Conservation (phyloP, 352 stramenopile genomes). For the Plasmopara viticola region DNA sequence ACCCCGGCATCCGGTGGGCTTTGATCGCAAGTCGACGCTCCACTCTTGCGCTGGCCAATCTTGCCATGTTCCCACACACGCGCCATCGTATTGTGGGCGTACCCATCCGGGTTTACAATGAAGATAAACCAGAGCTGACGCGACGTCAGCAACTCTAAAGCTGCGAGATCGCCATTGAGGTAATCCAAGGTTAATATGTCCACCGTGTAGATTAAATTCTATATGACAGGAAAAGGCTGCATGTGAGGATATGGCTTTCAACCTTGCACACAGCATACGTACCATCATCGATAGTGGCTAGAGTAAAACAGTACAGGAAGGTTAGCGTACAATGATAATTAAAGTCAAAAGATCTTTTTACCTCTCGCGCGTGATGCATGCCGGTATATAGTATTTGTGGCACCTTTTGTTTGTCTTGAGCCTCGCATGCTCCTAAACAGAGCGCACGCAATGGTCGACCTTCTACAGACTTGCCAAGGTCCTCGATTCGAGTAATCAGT, state of each 20-base stretch:
- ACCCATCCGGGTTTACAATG: constrained; percentile 80
- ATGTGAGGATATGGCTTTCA: background rate
- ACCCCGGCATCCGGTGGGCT: constrained; percentile 44
- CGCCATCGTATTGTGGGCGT: constrained; percentile 63
- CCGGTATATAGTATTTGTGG: constrained; percentile 74
- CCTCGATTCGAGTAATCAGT: constrained; percentile 40
- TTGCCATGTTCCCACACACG: constrained; percentile 41
- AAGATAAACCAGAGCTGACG: constrained; percentile 81
- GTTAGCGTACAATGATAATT: background rate
- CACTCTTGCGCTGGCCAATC: constrained; percentile 70
- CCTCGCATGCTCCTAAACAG: constrained; percentile 54
- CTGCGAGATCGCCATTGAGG: constrained; percentile 46
- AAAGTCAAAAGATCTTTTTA: constrained; percentile 10
- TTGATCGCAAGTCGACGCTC: constrained; percentile 27
- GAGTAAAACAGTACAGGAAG: constrained; percentile 3
- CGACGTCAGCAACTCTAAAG: constrained; percentile 45
- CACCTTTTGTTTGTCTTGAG: constrained; percentile 8
- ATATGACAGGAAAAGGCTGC: background rate
- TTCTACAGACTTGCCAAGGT: constrained; percentile 56
- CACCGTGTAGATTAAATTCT: constrained; percentile 82
- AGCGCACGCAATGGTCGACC: constrained; percentile 54
- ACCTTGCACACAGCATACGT: constrained; percentile 1
- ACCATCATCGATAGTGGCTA: constrained; percentile 87
- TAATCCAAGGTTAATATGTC: constrained; percentile 61
- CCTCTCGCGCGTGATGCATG: constrained; percentile 81